Conservation (phyloP, 106 monocot genomes). For the Hemerocallis citrina region DNA sequence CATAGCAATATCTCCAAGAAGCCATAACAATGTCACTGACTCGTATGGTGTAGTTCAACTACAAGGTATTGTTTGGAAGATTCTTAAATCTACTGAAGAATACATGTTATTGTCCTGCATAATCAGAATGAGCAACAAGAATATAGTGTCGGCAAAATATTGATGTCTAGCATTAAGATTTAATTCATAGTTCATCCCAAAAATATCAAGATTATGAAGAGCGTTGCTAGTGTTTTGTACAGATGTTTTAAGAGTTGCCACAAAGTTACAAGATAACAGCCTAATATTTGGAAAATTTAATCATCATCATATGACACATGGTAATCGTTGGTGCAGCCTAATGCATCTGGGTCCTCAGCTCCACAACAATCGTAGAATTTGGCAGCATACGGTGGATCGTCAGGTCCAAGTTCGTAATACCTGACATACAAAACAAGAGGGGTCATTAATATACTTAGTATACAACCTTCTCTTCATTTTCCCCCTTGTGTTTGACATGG, state of each 20-base stretch:
- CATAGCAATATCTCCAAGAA: conserved; percentile 20
- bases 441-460: background rate
- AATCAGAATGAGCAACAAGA: too few species aligned
- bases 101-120: too few species aligned
- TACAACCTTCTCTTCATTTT: background rate
- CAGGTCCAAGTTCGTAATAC: conserved; percentile 86
- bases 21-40: too few species aligned
- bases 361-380: conserved; percentile 99
- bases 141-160: too few species aligned
- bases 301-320: conserved; percentile 86
- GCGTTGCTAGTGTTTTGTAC: too few species aligned
- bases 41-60: too few species aligned
- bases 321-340: conserved; percentile 60
- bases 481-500: background rate
- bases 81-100: too few species aligned
- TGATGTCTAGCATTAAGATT: too few species aligned
- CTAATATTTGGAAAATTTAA: background rate
- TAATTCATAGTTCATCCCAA: too few species aligned
- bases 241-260: background rate
- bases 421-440: conserved; percentile 20
- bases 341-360: conserved; percentile 79
- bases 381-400: conserved; percentile 96
- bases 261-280: background rate
- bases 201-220: too few species aligned
- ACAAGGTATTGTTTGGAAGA: too few species aligned